phyloP scores from a whole-genome alignment of 306 rosid species.

The Ziziphus jujuba region DNA sequence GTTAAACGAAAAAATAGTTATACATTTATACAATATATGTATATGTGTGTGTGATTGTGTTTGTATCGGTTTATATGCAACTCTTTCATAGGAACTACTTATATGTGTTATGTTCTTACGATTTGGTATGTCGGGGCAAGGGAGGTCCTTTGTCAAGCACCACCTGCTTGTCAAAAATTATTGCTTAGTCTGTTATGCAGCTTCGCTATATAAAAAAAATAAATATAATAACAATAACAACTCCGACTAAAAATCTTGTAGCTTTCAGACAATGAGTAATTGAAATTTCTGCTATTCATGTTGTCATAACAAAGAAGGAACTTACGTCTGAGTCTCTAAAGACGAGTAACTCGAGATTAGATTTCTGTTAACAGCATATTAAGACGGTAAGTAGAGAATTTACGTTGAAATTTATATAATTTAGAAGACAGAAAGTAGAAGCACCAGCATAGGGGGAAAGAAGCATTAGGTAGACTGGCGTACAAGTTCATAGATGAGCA shows the following conservation, averaged over 20 bases:
- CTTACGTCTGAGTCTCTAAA: slow-evolving; percentile 43
- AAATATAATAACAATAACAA: background rate
- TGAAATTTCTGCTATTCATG: too few relatives aligned
- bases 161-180: slow-evolving; percentile 41
- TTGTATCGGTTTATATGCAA: too few relatives aligned
- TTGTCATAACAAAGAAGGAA: background rate
- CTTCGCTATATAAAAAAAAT: too few relatives aligned
- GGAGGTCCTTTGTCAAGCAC: slow-evolving; percentile 67
- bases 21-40: too few relatives aligned
- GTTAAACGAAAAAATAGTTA: too few relatives aligned
- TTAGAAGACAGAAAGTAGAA: too few relatives aligned
- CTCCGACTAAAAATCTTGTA: background rate
- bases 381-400: too few relatives aligned
- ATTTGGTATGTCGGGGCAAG: slow-evolving; percentile 47
- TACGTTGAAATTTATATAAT: too few relatives aligned
- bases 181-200: slow-evolving; percentile 21
- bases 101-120: slow-evolving; percentile 36
- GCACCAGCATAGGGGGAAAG: too few relatives aligned
- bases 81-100: too few relatives aligned
- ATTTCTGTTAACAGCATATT: slow-evolving; percentile 48
- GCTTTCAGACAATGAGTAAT: too few relatives aligned
- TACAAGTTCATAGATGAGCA: slow-evolving; percentile 9
- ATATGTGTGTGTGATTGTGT: too few relatives aligned
- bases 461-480: background rate
- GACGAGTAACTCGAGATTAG: slow-evolving; percentile 57